A percentile compares a stretch with the other conserved stretches of the same genome.
Conservation (phyloP, 345 rosid genomes). For the Populus tremula region DNA sequence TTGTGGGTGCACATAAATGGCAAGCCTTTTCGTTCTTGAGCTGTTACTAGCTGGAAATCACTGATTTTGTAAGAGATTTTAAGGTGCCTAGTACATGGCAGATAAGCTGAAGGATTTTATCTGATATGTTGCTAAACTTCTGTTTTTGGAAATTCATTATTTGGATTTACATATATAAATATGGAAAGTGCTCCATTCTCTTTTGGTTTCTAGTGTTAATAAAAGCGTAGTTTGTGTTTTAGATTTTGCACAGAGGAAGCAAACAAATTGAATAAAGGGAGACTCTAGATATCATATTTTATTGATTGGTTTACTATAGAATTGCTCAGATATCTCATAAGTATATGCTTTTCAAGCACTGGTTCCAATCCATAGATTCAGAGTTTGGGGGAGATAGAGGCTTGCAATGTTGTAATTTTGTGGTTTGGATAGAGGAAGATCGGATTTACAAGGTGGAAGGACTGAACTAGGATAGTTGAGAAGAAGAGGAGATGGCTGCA, state of each 20-base stretch:
- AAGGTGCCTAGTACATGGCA: background rate
- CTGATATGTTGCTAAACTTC: slow-evolving; percentile 25
- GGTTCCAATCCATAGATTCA: slow-evolving; percentile 13
- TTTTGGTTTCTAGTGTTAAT: slow-evolving; percentile 29
- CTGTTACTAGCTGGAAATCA: slow-evolving; percentile 39
- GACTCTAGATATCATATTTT: slow-evolving; percentile 4
- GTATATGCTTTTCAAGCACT: background rate
- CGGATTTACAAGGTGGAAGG: slow-evolving; percentile 1
- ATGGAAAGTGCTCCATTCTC: slow-evolving; percentile 47
- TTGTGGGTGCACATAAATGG: slow-evolving; percentile 12
- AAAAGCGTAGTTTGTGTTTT: slow-evolving; percentile 22
- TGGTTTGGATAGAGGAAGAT: slow-evolving; percentile 9
- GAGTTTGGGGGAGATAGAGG: slow-evolving; percentile 6
- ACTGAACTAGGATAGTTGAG: background rate
- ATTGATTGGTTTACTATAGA: slow-evolving; percentile 16
- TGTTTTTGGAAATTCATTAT: slow-evolving; percentile 32
- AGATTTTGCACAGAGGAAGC: slow-evolving; percentile 17
- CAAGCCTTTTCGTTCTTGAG: slow-evolving; percentile 20
- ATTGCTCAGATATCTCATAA: slow-evolving; percentile 19
- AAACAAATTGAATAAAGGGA: background rate
- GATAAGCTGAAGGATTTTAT: slow-evolving; percentile 8
- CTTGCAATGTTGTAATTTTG: background rate
- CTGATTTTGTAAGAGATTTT: slow-evolving; percentile 11
- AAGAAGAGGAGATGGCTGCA: slow-evolving; percentile 64
- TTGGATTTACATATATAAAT: slow-evolving; percentile 24